Percentiles rank a stretch among this genome's conserved stretches.
These are phyloP conservation scores for Coemansia furcata DNA, from an alignment of 192 early-diverging fungal genomes.

Conservation along the genomic window DNA sequence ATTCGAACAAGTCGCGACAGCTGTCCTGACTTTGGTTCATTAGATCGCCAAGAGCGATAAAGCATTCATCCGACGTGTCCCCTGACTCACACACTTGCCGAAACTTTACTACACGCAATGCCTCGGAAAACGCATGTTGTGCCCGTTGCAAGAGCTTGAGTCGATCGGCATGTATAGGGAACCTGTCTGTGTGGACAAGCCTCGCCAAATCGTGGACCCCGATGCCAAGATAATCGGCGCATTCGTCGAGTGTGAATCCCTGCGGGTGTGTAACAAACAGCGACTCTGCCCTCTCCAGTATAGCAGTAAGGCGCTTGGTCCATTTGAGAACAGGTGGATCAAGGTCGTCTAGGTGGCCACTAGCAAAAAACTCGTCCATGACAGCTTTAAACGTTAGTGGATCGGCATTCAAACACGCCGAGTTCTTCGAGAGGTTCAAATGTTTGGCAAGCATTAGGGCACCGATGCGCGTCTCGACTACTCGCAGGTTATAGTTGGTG, in stretches of 20 bases:
- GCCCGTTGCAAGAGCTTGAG: conserved; percentile 79
- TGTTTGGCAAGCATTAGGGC: conserved; percentile 61
- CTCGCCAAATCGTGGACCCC: conserved; percentile 3
- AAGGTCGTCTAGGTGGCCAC: not conserved
- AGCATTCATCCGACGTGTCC: conserved; percentile 20
- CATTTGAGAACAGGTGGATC: conserved; percentile 19
- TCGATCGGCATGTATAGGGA: conserved; percentile 59
- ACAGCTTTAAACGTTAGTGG: conserved; percentile 48
- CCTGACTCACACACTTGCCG: conserved; percentile 42
- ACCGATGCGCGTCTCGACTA: conserved; percentile 85
- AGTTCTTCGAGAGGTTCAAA: conserved; percentile 44
- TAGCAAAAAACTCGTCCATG: conserved; percentile 41
- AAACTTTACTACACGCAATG: conserved; percentile 62
- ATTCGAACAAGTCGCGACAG: conserved; percentile 81
- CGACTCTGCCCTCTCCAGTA: conserved; percentile 15
- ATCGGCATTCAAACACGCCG: conserved; percentile 55
- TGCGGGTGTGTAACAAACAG: conserved; percentile 21
- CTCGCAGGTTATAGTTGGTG: conserved; percentile 88
- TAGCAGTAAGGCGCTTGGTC: conserved; percentile 30
- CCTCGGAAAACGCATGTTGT: conserved; percentile 80
- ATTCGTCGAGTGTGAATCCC: conserved; percentile 38
- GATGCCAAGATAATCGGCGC: not conserved
- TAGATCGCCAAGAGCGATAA: conserved; percentile 67
- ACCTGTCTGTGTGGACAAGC: conserved; percentile 50
- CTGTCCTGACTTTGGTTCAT: conserved; percentile 88